These are phyloP conservation scores for Lepidium africanum DNA, from an alignment of 345 rosid species.

Conservation along the genomic window DNA sequence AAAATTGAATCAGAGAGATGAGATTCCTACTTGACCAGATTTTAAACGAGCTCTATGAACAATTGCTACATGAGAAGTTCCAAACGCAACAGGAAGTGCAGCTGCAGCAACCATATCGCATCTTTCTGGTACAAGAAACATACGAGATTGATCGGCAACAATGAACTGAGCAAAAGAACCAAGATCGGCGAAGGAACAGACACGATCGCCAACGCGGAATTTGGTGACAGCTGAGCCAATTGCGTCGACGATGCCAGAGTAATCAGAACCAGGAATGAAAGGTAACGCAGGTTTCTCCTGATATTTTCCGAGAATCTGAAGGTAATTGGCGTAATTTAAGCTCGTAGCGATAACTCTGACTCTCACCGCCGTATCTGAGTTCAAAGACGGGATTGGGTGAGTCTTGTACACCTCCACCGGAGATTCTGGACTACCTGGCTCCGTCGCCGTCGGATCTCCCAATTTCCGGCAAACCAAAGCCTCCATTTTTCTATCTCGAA, in stretches of 20 bases:
- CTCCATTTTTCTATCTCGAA: conserved; percentile 41
- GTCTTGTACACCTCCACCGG: conserved; percentile 42
- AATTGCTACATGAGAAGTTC: conserved; percentile 92
- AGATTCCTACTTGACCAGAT: conserved; percentile 52
- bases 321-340: conserved; percentile 91
- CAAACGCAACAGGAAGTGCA: conserved; percentile 91
- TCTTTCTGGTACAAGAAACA: conserved; percentile 72
- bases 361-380: conserved; percentile 53
- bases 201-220: conserved; percentile 69
- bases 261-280: conserved; percentile 91
- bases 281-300: conserved; percentile 83
- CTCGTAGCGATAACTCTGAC: conserved; percentile 84
- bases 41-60: conserved; percentile 70
- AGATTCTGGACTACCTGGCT: conserved; percentile 27
- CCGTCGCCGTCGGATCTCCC: conserved; percentile 57
- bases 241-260: conserved; percentile 63
- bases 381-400: conserved; percentile 55
- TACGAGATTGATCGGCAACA: conserved; percentile 58
- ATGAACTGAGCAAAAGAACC: conserved; percentile 88
- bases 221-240: conserved; percentile 54
- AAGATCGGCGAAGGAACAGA: conserved; percentile 54
- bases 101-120: conserved; percentile 80
- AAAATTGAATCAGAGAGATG: neutral
- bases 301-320: conserved; percentile 81
- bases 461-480: conserved; percentile 69